Evolutionary conservation across 2,329 filamentous ascomycete genomes (phyloP).

Genomic region (Sporothrix pallida): DNA sequence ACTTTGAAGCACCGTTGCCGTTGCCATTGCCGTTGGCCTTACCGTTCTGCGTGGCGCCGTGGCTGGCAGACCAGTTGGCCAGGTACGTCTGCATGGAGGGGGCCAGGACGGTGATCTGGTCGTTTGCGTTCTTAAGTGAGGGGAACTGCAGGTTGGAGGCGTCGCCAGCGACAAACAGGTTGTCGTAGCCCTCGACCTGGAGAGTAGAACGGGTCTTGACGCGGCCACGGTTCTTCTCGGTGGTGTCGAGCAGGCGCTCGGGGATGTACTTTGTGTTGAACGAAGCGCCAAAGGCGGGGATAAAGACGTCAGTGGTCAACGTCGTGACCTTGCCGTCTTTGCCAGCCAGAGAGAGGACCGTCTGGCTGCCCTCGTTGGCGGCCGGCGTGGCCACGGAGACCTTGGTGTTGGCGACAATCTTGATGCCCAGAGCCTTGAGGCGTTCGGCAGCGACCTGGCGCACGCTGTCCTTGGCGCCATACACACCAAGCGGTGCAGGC

Average conservation of each 20-base stretch:
- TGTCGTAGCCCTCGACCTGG: constrained; percentile 41
- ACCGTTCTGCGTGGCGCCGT: constrained; percentile 35
- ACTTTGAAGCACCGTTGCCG: constrained; percentile 15
- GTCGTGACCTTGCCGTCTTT: constrained; percentile 28
- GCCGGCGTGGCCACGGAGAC: constrained; percentile 42
- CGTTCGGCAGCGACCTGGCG: constrained; percentile 48
- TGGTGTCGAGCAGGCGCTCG: constrained; percentile 39
- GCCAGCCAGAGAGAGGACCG: constrained; percentile 23
- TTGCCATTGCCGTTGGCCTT: constrained; percentile 34
- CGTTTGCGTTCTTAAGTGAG: constrained; percentile 38
- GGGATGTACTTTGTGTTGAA: constrained; percentile 50
- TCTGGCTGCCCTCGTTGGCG: constrained; percentile 12
- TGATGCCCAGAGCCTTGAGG: constrained; percentile 48
- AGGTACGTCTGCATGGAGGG: constrained; percentile 40
- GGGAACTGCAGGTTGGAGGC: constrained; percentile 41
- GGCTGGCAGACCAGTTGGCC: constrained; percentile 23
- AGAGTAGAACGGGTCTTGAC: constrained; percentile 40
- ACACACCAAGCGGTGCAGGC: constrained; percentile 48
- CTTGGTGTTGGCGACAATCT: constrained; percentile 49
- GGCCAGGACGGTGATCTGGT: constrained; percentile 40
- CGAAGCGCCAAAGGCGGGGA: constrained; percentile 54
- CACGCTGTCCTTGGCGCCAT: constrained; percentile 45
- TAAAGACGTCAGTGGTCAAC: constrained; percentile 45
- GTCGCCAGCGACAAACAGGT: constrained; percentile 45
- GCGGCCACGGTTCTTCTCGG: constrained; percentile 32